Percentiles rank a stretch among this genome's conserved stretches.
These are phyloP conservation scores for Carnegiea gigantea DNA, from an alignment of 179 eudicot species.

Conservation along the genomic window DNA sequence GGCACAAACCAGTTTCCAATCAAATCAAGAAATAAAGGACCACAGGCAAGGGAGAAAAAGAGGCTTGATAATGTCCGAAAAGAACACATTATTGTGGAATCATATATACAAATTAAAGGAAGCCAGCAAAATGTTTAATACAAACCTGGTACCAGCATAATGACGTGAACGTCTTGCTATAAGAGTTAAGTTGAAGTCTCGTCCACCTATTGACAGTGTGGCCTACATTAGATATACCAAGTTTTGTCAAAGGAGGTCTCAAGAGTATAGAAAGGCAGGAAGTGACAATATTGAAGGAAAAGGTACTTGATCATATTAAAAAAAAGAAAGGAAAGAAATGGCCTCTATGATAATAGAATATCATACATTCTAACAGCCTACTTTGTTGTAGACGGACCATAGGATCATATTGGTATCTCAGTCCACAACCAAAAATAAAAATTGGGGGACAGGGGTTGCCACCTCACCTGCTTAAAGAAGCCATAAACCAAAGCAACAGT, in stretches of 20 bases:
- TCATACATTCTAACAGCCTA: background rate
- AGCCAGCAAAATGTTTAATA: conserved; percentile 10
- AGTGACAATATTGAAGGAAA: background rate
- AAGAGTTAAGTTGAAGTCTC: conserved; percentile 64
- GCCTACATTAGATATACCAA: conserved; percentile 43
- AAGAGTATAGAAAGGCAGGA: background rate
- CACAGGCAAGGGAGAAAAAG: background rate
- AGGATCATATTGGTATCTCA: conserved; percentile 7
- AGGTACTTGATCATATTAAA: background rate
- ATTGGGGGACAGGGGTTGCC: background rate
- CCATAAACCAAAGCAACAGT: conserved; percentile 96
- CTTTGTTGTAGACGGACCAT: background rate
- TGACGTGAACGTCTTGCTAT: conserved; percentile 94
- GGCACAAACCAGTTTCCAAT: background rate
- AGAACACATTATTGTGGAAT: background rate
- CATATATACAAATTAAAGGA: conserved; percentile 3
- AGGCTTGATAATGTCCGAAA: background rate
- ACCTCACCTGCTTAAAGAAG: conserved; percentile 77
- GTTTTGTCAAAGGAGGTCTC: conserved; percentile 8
- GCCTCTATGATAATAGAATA: background rate
- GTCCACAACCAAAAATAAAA: background rate
- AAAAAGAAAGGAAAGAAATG: background rate
- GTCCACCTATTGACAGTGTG: conserved; percentile 63
- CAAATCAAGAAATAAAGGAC: background rate
- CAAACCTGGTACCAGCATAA: conserved; percentile 97